Evolutionary conservation across 176 grass and related monocot genomes (phyloP).

Genomic region (Rhynchospora pubera): DNA sequence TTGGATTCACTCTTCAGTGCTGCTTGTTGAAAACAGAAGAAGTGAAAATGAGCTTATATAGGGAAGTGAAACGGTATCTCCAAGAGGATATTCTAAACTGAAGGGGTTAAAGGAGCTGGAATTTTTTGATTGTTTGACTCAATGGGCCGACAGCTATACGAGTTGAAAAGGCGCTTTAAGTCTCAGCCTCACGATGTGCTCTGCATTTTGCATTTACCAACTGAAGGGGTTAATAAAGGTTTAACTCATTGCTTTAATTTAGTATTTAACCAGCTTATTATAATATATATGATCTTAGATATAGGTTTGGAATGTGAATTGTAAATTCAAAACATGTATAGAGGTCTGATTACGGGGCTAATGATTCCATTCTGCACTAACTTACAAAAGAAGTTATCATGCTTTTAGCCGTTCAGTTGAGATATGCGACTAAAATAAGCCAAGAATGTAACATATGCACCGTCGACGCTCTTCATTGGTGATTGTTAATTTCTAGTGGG

Average conservation of each 20-base stretch:
- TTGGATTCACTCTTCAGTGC: neutral
- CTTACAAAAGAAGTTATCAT: neutral
- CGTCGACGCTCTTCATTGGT: neutral
- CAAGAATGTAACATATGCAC: neutral
- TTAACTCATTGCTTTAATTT: no score
- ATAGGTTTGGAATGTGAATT: neutral
- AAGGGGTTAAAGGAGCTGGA: neutral
- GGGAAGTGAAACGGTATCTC: neutral
- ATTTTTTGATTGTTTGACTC: neutral
- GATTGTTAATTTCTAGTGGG: neutral
- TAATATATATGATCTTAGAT: neutral
- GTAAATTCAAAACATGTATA: neutral
- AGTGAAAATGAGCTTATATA: neutral
- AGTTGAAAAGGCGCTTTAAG: neutral
- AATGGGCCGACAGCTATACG: neutral
- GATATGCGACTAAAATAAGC: neutral
- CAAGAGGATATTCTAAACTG: neutral
- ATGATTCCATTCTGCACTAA: neutral
- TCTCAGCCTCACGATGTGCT: conserved; percentile 14
- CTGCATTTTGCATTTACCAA: neutral
- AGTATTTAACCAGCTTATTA: neutral
- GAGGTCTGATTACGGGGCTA: neutral
- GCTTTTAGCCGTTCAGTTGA: neutral
- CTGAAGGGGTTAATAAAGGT: no score
- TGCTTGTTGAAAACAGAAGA: neutral